Evolutionary conservation across 352 stramenopile species (phyloP).

Genomic region (Globisporangium recalcitrans): DNA sequence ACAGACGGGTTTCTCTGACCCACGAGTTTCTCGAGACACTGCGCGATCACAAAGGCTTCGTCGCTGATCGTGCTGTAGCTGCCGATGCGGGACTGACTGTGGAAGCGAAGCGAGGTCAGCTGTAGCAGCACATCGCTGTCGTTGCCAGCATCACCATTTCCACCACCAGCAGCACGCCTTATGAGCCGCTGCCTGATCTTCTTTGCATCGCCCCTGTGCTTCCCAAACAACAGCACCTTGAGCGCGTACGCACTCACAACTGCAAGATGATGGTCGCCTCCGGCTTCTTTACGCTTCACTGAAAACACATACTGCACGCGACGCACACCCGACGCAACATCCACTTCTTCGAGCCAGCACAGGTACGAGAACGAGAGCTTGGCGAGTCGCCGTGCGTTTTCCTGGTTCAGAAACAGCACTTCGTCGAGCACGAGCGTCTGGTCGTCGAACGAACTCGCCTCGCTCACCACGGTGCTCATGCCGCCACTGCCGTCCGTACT

Average conservation of each 20-base stretch:
- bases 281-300: slow-evolving; percentile 24
- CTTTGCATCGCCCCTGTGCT: slow-evolving; percentile 11
- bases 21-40: slow-evolving; percentile 31
- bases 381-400: slow-evolving; percentile 40
- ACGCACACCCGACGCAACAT: slow-evolving; percentile 48
- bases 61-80: slow-evolving; percentile 70
- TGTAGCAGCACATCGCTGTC: slow-evolving; percentile 18
- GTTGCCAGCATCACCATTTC: neutral
- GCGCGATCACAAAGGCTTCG: slow-evolving; percentile 38
- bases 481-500: slow-evolving; percentile 24
- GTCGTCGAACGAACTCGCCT: slow-evolving; percentile 45
- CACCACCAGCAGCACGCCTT: slow-evolving; percentile 9
- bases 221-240: slow-evolving; percentile 35
- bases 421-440: slow-evolving; percentile 22
- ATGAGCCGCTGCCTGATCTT: neutral
- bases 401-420: slow-evolving; percentile 30
- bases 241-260: slow-evolving; percentile 66
- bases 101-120: slow-evolving; percentile 43
- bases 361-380: slow-evolving; percentile 45
- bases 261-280: slow-evolving; percentile 24
- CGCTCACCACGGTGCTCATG: slow-evolving; percentile 49
- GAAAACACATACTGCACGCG: slow-evolving; percentile 65
- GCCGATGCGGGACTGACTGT: slow-evolving; percentile 61
- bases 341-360: slow-evolving; percentile 76
- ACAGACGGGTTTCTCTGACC: neutral